A percentile compares a stretch with the other conserved stretches of the same genome.
Evolutionary conservation across 768 basidiomycete species (phyloP).

Genomic region (Fomitopsis pulvina): DNA sequence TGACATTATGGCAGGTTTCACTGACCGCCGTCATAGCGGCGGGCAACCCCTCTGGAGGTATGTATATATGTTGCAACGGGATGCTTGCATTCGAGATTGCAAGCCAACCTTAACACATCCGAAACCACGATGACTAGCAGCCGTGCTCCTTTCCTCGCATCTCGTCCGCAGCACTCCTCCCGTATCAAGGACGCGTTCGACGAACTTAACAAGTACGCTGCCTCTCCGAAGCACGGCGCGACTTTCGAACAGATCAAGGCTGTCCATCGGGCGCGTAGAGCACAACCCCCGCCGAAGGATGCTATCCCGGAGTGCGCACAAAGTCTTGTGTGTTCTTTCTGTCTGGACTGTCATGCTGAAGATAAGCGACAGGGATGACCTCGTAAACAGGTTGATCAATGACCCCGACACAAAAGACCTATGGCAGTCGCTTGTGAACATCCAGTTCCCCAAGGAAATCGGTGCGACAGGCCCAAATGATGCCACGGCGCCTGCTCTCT

Average conservation of each 20-base stretch:
- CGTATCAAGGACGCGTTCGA: not conserved
- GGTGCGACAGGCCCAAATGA: constrained; percentile 1
- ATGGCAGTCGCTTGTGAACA: constrained; percentile 7
- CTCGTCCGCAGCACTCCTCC: not conserved
- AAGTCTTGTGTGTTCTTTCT: not conserved
- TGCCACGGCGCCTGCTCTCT: not conserved
- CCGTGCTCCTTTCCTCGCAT: too few species aligned
- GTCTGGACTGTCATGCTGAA: not conserved
- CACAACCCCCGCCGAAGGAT: not conserved
- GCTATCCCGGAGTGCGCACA: not conserved
- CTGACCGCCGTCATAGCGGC: too few species aligned
- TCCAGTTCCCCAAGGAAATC: constrained; percentile 7
- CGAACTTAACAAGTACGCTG: not conserved
- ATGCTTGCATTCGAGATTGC: too few species aligned
- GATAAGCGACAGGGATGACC: constrained; percentile 4
- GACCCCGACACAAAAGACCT: constrained; percentile 11
- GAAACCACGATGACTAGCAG: too few species aligned
- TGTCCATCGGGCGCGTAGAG: not conserved
- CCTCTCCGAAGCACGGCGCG: not conserved
- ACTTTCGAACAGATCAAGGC: not conserved
- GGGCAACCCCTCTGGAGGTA: too few species aligned
- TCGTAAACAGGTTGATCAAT: constrained; percentile 8
- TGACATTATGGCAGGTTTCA: too few species aligned
- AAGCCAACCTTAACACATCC: too few species aligned
- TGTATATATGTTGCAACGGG: too few species aligned